Base-by-base conservation (phyloP, 495 filamentous ascomycete genomes). In the Cladorrhinum samala region DNA sequence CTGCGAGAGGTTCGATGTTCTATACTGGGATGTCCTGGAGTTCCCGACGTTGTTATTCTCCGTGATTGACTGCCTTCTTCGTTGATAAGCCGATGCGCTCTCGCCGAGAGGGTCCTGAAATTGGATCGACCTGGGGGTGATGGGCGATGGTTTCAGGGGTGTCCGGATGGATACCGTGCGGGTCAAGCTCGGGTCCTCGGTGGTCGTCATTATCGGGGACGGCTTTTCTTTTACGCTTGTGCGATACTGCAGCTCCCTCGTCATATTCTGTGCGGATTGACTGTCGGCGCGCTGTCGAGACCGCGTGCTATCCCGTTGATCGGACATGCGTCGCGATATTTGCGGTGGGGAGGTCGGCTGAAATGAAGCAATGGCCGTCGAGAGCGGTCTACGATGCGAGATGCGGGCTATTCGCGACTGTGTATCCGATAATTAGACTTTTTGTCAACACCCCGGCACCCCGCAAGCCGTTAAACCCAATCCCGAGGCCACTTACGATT, bases 1-100 rank as follows among this genome's bases (percentile, higher is more conserved):
- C 60, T 80, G 64, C 50, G 75, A 82, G 19, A 86, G 67, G 50
- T 74, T 77, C 4, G 79, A 73, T 49, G 78, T 75, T 53, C 81
- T 78, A 49, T 79, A 73, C 1, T 74, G 68, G 1, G 75, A 21
- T 20, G 66, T 56, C 40, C 70, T 77, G 23, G 21, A 3, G 72
- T 52, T 5, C 58, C 52, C 23, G 57, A 50, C 46, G 19, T 56
- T 54, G 51, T 65, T 64, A 52, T 61, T 65, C 19, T 77, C 74
- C 18, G 72, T 64, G 1, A 74, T 56, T 17, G 63, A 65, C 18
- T 69, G 64, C 52, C 71, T 66, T 54, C 71, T 64, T 30, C 69
- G 63, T 18, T 49, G 50, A 33, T 70, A 68, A 27, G 60, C 18
- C 56, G 80, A 76, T 58, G 66, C 65, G 52, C 63, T 68, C 2